Percentiles rank a stretch among this genome's conserved stretches.
Conservation (phyloP, 116 monocot genomes). For the Zostera marina region DNA sequence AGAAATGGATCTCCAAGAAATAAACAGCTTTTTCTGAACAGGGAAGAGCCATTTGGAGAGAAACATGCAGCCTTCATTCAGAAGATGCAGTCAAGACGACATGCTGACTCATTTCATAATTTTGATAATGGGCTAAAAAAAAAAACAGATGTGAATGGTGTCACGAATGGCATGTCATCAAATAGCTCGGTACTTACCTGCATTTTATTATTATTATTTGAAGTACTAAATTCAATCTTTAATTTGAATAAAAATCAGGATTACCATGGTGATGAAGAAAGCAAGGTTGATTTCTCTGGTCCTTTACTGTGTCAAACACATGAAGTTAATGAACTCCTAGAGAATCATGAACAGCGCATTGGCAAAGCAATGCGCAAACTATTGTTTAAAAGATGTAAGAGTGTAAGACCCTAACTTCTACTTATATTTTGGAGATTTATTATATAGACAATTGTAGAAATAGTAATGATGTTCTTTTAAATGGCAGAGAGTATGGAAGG, state of each 20-base stretch:
- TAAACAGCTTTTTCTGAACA: conserved; percentile 4
- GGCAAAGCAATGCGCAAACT: conserved; percentile 51
- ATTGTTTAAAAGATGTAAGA: conserved; percentile 80
- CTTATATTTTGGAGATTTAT: no score
- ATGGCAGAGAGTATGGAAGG: no score
- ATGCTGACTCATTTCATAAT: conserved; percentile 19
- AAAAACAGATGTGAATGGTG: conserved; percentile 11
- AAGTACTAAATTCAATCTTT: background rate
- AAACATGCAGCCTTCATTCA: conserved; percentile 30
- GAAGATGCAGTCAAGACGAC: conserved; percentile 27
- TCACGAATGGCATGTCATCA: conserved; percentile 18
- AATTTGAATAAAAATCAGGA: conserved; percentile 12
- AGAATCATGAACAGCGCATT: conserved; percentile 61
- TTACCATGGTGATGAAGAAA: conserved; percentile 29
- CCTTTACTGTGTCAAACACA: conserved; percentile 57
- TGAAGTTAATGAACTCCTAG: conserved; percentile 60
- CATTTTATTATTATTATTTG: background rate
- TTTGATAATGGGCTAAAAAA: no score
- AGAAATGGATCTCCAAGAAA: background rate
- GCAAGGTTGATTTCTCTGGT: conserved; percentile 84
- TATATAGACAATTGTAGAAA: no score
- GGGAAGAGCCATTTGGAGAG: conserved; percentile 8
- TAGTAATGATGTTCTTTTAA: no score
- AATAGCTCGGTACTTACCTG: conserved; percentile 27
- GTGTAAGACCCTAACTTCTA: no score